Percentiles rank a stretch among this genome's conserved stretches.
Evolutionary conservation across 2,329 filamentous ascomycete genomes (phyloP).

Genomic region (Lachnum nothofagi): DNA sequence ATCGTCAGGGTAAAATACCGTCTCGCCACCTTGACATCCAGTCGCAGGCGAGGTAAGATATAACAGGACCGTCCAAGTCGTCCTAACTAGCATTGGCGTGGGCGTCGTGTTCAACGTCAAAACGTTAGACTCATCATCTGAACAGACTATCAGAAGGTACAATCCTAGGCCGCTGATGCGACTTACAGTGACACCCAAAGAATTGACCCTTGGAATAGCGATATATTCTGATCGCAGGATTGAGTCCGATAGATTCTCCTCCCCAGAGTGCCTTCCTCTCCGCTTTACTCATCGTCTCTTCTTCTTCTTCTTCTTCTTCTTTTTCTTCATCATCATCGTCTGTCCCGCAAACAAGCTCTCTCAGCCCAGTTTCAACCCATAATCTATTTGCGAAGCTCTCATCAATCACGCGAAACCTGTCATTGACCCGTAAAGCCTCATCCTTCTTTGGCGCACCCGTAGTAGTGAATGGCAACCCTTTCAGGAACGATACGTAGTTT

Average conservation of each 20-base stretch:
- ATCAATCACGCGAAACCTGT: slow-evolving; percentile 81
- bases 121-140: slow-evolving; percentile 82
- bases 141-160: neutral
- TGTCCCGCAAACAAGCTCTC: slow-evolving; percentile 39
- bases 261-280: slow-evolving; percentile 45
- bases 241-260: slow-evolving; percentile 76
- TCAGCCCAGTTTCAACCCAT: slow-evolving; percentile 73
- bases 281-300: slow-evolving; percentile 18
- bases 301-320: slow-evolving; percentile 25
- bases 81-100: slow-evolving; percentile 51
- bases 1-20: slow-evolving; percentile 79
- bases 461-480: slow-evolving; percentile 53
- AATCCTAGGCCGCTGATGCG: too few species aligned
- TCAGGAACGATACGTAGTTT: slow-evolving; percentile 58
- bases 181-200: slow-evolving; percentile 86
- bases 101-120: slow-evolving; percentile 51
- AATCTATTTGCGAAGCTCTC: slow-evolving; percentile 65
- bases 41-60: slow-evolving; percentile 74
- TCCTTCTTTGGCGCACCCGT: slow-evolving; percentile 62
- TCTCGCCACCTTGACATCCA: slow-evolving; percentile 79
- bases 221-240: slow-evolving; percentile 84
- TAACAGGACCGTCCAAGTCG: slow-evolving; percentile 86
- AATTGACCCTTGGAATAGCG: slow-evolving; percentile 81
- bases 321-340: too few species aligned
- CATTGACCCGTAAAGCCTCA: slow-evolving; percentile 74